These are phyloP conservation scores for Candida gorgasii DNA, from an alignment of 805 yeast genomes.

Conservation along the genomic window DNA sequence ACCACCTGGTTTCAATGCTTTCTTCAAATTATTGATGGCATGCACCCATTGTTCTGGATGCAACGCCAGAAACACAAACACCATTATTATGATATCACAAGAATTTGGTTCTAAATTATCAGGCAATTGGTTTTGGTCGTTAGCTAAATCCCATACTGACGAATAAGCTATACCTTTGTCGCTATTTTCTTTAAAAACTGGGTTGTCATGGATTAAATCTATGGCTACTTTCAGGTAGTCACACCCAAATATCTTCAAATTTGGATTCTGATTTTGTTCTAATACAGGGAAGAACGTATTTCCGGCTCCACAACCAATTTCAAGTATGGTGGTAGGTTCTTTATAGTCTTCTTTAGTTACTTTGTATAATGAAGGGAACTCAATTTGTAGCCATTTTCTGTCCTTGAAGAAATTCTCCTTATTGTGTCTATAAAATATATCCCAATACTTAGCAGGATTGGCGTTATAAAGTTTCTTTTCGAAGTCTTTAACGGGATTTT, in stretches of 20 bases:
- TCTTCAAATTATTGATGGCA: constrained; percentile 71
- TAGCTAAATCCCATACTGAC: constrained; percentile 94
- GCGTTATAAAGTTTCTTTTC: constrained; percentile 77
- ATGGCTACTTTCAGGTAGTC: constrained; percentile 92
- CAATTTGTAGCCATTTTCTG: constrained; percentile 93
- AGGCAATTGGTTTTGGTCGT: constrained; percentile 71
- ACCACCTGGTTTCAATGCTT: constrained; percentile 90
- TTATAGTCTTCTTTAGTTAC: constrained; percentile 67
- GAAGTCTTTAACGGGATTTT: constrained; percentile 82
- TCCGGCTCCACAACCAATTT: constrained; percentile 98
- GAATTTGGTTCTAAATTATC: constrained; percentile 80
- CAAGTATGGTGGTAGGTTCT: constrained; percentile 74
- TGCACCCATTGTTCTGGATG: constrained; percentile 88
- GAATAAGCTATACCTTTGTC: constrained; percentile 61
- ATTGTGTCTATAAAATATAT: constrained; percentile 86
- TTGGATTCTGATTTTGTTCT: constrained; percentile 77
- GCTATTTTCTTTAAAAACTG: constrained; percentile 55
- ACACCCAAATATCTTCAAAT: constrained; percentile 74
- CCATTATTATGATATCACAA: constrained; percentile 90
- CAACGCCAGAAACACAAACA: constrained; percentile 90
- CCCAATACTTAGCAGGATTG: constrained; percentile 95
- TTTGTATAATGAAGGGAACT: constrained; percentile 82
- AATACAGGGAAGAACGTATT: constrained; percentile 93
- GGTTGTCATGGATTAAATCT: constrained; percentile 71
- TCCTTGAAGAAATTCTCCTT: constrained; percentile 94